A percentile compares a stretch with the other conserved stretches of the same genome.
Evolutionary conservation across 768 basidiomycete species (phyloP).

Genomic region (Psilocybe subaeruginosa): DNA sequence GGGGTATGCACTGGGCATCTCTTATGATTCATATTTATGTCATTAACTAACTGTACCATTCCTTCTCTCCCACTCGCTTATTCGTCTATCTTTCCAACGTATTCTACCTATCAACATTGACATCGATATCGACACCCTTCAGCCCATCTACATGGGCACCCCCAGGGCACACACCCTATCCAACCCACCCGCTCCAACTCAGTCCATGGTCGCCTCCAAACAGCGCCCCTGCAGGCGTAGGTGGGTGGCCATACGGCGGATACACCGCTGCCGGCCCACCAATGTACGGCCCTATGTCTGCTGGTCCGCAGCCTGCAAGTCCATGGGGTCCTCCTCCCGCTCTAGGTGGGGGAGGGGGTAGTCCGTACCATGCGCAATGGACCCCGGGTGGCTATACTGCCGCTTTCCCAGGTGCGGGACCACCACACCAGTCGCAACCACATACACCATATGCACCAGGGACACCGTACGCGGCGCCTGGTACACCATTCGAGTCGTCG

Average conservation of each 20-base stretch:
- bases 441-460: background rate
- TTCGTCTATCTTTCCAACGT: background rate
- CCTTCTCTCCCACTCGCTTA: background rate
- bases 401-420: background rate
- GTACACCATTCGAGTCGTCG: constrained; percentile 16
- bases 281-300: constrained; percentile 1
- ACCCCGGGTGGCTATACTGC: background rate
- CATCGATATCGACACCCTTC: background rate
- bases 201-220: background rate
- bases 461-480: constrained; percentile 7
- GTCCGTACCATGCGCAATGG: background rate
- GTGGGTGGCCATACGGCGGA: constrained; percentile 8
- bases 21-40: too few species aligned
- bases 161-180: constrained; percentile 12
- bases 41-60: background rate
- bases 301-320: background rate
- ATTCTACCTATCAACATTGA: background rate
- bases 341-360: background rate
- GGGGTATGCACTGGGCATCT: background rate
- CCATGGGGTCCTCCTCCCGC: constrained; percentile 19
- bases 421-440: constrained; percentile 1
- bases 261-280: constrained; percentile 11
- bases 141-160: constrained; percentile 14
- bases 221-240: constrained; percentile 1
- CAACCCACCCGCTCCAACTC: background rate